Evolutionary conservation across 495 filamentous ascomycete species (phyloP), one percentile per base, ranked within the genome.

Genomic region (Evernia prunastri): DNA sequence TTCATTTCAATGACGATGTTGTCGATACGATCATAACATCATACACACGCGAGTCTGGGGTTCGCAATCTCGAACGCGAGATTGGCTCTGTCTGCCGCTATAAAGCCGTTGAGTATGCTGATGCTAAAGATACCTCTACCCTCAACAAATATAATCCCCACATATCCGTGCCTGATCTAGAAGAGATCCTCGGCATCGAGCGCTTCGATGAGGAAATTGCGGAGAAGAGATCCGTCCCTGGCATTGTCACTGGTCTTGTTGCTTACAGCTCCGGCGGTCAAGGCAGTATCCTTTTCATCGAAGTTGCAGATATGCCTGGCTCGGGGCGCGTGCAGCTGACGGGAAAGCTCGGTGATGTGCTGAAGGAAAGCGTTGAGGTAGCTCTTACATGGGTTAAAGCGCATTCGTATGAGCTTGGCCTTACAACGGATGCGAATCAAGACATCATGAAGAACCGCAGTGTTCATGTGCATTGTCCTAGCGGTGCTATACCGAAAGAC

Each of bases 21-120:
- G 84, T 99, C 51, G 89, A 91, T 72, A 96, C 92, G 74, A 91
- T 96, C 59, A 96, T 96, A 69, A 92, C 91, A 59, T 87, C 89
- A 9, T 99, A 99, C 76, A 99, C 94, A 18, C 90, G 95, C 57
- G 94, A 99, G 78, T 88, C 94, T n/a, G 94, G 94, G 47, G 94
- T 99, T 10, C 91, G 94, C 67, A 97, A 94, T 70, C 83, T 99
- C 5, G 94, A 99, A 75, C 88, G 94, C 59, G 95, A 97, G 76
- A 86, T 99, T 66, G 92, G 93, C 60, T 89, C 91, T 37, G 91
- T 99, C 57, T 95, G 93, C 70, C 90, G 94, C 57, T 86, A 87
- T 66, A 99, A 99, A 79, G 94, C 94, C 13, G 94, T 99, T 36
- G 87, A 97, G 75, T 97, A 82, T 72, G 89, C 94, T 23, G 91